Base-by-base conservation (phyloP, 495 filamentous ascomycete genomes). In the Diplogelasinospora grovesii region DNA sequence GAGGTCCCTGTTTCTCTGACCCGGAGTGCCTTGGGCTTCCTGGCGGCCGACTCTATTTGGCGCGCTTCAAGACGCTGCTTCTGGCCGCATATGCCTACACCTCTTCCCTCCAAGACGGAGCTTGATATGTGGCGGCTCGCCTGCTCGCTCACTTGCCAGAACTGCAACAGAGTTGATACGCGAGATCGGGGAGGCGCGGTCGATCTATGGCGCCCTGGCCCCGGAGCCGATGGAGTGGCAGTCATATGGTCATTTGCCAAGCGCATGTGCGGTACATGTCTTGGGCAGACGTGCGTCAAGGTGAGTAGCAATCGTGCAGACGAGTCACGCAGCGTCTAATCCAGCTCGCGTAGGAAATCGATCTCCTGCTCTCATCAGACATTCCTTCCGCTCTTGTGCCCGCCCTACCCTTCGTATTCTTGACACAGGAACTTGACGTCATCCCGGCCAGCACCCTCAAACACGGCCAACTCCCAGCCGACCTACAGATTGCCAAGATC, bases 201-300 rank as follows among this genome's bases (percentile, higher is more conserved):
- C 4, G 61, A 66, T 35, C 55, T 64, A 10, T 79, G 64, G 55
- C 68, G 71, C 40, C 53, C 60, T 31, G 73, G 74, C 8, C 78
- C 79, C 11, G 76, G 74, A 13, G 37, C 56, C 21, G 53, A 71
- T 26, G 70, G 70, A 6, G 65, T 79, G 13, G 64, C 67, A 30
- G 54, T 67, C 13, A 58, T 85, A 16, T 89, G 83, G 81, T 60
- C 79, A 1, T 86, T 87, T 57, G 78, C 65, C 14, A 56, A 76
- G 20, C 69, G 75, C 35, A 60, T 70, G 24, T 89, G 85, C 55
- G 78, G 68, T 3, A 21, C 57, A 14, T 89, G 85, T 57, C 61
- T 85, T n/a, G 39, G 68, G 36, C 47, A 67, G 25, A 65, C 52
- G 20, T 73, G 77, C 22, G 52, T 73, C 46, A 85, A 79, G 71